Conservation (phyloP, 345 rosid species). For the Populus euphratica region DNA sequence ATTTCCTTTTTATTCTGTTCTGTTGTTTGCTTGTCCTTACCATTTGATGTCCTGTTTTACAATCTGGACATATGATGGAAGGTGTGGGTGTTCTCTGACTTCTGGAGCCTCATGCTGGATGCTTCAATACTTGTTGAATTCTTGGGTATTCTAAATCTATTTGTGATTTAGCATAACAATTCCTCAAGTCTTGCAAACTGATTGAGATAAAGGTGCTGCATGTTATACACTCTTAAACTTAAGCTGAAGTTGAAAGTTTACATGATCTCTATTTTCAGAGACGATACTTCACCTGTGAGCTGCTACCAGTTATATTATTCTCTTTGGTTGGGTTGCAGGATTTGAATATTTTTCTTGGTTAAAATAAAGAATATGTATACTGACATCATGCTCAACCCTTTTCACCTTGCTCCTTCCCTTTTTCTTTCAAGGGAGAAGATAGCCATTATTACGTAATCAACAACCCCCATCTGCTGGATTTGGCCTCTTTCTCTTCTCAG, state of each 20-base stretch:
- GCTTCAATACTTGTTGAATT: not conserved
- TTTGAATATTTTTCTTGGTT: not conserved
- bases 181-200: not conserved
- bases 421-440: not conserved
- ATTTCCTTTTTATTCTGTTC: not conserved
- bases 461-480: not conserved
- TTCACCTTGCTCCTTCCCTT: not conserved
- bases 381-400: not conserved
- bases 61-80: not conserved
- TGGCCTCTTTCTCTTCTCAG: not conserved
- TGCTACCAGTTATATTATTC: not conserved
- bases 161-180: not conserved
- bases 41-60: not conserved
- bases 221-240: not conserved
- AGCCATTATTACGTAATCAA: not conserved
- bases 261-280: not conserved
- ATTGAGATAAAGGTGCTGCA: not conserved
- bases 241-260: not conserved
- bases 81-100: not conserved
- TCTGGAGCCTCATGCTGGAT: not conserved
- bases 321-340: not conserved
- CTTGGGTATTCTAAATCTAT: not conserved
- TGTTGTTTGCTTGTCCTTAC: not conserved
- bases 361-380: not conserved
- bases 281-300: not conserved